Conservation (phyloP, 2,329 filamentous ascomycete genomes). For the Paradendryphiella salina region DNA sequence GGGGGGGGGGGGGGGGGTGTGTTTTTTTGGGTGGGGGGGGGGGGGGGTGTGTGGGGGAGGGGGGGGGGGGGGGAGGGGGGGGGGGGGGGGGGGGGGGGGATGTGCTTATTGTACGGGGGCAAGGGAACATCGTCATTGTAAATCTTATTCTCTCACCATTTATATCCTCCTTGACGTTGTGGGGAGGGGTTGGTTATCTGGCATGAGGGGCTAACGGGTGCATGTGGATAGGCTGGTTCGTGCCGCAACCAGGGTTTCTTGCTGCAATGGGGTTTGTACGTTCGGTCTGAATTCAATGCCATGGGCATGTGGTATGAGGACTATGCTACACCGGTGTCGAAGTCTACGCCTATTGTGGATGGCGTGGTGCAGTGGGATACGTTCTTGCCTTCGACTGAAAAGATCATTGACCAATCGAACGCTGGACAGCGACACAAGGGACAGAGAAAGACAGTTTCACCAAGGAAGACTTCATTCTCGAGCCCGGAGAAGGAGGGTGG, state of each 20-base stretch:
- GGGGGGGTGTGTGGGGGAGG: too few species aligned
- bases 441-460: neutral
- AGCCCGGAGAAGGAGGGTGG: neutral
- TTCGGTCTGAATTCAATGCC: constrained; percentile 8
- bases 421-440: too few species aligned
- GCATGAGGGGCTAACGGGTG: too few species aligned
- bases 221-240: constrained; percentile 9
- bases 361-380: constrained; percentile 14
- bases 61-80: too few species aligned
- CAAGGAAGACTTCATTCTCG: neutral
- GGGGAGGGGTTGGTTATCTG: neutral
- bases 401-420: too few species aligned
- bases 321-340: constrained; percentile 11
- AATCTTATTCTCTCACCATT: neutral
- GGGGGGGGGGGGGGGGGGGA: too few species aligned
- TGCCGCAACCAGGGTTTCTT: constrained; percentile 23
- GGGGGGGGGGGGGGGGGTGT: too few species aligned
- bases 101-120: constrained; percentile 10
- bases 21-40: too few species aligned
- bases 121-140: constrained; percentile 12
- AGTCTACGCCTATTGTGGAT: constrained; percentile 3
- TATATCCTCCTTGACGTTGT: too few species aligned
- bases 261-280: constrained; percentile 19
- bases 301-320: constrained; percentile 22
- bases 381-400: neutral